These are phyloP conservation scores for Penicillium sp. DNA, from an alignment of 2,329 filamentous ascomycete species.

Conservation along the genomic window DNA sequence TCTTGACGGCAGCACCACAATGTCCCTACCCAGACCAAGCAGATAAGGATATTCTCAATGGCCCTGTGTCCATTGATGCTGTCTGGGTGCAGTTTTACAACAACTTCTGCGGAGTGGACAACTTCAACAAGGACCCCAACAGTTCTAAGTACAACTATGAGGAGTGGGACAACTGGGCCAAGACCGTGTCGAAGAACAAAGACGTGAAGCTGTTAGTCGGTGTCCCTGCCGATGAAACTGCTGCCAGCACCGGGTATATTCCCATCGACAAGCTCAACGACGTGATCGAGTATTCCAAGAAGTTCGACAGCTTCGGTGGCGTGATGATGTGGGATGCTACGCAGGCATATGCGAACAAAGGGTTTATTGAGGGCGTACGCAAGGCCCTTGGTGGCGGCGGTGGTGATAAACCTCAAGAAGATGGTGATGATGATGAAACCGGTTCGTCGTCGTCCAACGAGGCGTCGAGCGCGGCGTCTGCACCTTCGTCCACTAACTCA, in stretches of 20 bases:
- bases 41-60: constrained; percentile 52
- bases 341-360: constrained; percentile 54
- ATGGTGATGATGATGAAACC: constrained; percentile 16
- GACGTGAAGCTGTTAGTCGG: constrained; percentile 58
- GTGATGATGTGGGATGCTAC: constrained; percentile 66
- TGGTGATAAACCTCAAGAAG: too few relatives aligned
- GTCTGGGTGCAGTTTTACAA: constrained; percentile 64
- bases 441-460: constrained; percentile 34
- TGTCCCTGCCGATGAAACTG: constrained; percentile 50
- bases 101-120: constrained; percentile 58
- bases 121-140: constrained; percentile 44
- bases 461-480: constrained; percentile 24
- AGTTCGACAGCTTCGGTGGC: constrained; percentile 58
- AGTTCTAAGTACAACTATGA: constrained; percentile 57
- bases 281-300: constrained; percentile 51
- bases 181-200: constrained; percentile 51
- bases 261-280: constrained; percentile 43
- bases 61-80: constrained; percentile 53
- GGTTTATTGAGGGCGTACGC: constrained; percentile 48
- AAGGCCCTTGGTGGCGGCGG: constrained; percentile 29
- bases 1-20: constrained; percentile 62
- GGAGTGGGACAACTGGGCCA: constrained; percentile 62
- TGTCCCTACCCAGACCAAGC: constrained; percentile 61
- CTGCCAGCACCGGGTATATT: constrained; percentile 54
- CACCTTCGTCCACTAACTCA: constrained; percentile 25